A percentile compares a stretch with the other conserved stretches of the same genome.
These are phyloP conservation scores for Cytospora piceicola DNA, from an alignment of 2,329 filamentous ascomycete species.

Conservation along the genomic window DNA sequence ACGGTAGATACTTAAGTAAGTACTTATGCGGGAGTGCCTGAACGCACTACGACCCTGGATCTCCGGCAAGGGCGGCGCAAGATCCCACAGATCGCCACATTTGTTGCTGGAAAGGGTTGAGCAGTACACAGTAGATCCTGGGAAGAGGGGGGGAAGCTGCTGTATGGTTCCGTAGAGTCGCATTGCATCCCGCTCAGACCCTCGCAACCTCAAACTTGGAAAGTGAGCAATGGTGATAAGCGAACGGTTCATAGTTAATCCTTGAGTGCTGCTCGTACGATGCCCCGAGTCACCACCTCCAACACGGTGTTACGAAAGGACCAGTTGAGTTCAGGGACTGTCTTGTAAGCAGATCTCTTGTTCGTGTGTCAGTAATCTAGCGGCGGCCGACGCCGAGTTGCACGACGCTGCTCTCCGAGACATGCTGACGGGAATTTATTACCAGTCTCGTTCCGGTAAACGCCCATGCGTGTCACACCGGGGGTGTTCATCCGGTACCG, in stretches of 20 bases:
- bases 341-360: not conserved
- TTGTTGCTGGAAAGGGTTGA: too few species aligned
- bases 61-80: not conserved
- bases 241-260: too few species aligned
- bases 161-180: not conserved
- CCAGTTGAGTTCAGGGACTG: not conserved
- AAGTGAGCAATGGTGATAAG: too few species aligned
- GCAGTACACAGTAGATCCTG: too few species aligned
- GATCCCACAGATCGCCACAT: not conserved
- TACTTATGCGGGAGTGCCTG: not conserved
- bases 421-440: slow-evolving; percentile 1
- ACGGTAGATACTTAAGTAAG: too few species aligned
- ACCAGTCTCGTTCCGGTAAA: not conserved
- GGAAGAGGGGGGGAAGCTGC: not conserved
- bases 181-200: too few species aligned
- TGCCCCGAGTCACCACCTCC: too few species aligned
- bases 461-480: not conserved
- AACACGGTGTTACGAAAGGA: not conserved
- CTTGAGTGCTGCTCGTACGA: too few species aligned
- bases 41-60: not conserved
- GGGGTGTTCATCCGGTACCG: not conserved
- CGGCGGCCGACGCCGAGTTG: slow-evolving; percentile 1
- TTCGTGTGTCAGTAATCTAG: not conserved
- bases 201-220: too few species aligned
- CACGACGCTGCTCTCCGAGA: slow-evolving; percentile 2